Percentiles rank a stretch among this genome's conserved stretches.
These are phyloP conservation scores for Pestalotiopsis sp. DNA, from an alignment of 2,329 filamentous ascomycete species.

Conservation along the genomic window DNA sequence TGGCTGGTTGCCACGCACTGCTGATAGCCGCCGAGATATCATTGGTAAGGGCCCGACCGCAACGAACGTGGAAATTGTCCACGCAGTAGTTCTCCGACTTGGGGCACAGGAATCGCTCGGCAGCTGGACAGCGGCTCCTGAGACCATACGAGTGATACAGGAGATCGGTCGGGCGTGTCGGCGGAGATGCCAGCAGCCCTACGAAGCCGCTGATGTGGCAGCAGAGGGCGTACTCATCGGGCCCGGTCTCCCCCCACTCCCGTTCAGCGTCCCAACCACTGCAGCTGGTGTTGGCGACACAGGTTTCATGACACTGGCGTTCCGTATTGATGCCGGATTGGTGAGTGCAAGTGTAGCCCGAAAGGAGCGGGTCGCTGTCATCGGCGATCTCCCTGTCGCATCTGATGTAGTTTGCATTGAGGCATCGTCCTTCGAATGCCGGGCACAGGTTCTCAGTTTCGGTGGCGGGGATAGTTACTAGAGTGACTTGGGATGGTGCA, in stretches of 20 bases:
- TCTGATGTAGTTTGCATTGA: not conserved
- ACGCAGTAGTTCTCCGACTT: not conserved
- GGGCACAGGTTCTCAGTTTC: not conserved
- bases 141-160: not conserved
- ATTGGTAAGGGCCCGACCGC: not conserved
- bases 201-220: not conserved
- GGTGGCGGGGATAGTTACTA: not conserved
- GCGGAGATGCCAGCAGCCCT: not conserved
- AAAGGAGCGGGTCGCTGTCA: not conserved
- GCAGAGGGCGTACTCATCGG: not conserved
- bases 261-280: not conserved
- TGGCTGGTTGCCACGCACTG: not conserved
- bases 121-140: not conserved
- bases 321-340: not conserved
- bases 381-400: not conserved
- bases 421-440: not conserved
- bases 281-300: not conserved
- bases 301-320: not conserved
- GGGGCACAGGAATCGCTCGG: not conserved
- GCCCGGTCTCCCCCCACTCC: not conserved
- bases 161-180: not conserved
- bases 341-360: not conserved
- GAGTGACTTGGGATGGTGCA: not conserved
- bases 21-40: not conserved
- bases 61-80: not conserved